Conservation (phyloP, 2,329 filamentous ascomycete genomes). For the Penicillium sp. region DNA sequence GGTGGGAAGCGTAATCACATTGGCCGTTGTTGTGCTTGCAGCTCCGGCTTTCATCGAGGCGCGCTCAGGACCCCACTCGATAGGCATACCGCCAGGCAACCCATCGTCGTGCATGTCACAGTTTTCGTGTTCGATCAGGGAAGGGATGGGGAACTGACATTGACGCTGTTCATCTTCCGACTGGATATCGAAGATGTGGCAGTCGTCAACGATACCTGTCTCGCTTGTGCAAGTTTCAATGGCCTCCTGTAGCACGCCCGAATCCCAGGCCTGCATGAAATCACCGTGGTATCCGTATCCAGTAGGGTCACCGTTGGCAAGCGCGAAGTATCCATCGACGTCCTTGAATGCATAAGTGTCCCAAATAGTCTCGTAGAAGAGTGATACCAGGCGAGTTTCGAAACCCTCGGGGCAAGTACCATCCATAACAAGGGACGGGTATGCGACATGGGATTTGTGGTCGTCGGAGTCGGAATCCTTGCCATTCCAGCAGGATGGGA, state of each 20-base stretch:
- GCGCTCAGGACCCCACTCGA: constrained; percentile 48
- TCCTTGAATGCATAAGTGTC: constrained; percentile 65
- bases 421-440: constrained; percentile 72
- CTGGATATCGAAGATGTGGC: constrained; percentile 72
- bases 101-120: constrained; percentile 54
- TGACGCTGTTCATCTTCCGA: constrained; percentile 52
- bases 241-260: constrained; percentile 67
- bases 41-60: constrained; percentile 25
- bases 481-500: constrained; percentile 87
- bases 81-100: constrained; percentile 65
- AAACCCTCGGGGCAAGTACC: constrained; percentile 72
- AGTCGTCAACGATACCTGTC: constrained; percentile 70
- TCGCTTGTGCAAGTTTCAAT: constrained; percentile 71
- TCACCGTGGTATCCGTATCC: constrained; percentile 76
- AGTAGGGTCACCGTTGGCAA: constrained; percentile 75
- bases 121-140: constrained; percentile 59
- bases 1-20: constrained; percentile 9
- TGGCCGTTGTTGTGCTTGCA: background rate
- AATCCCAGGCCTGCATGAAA: constrained; percentile 77
- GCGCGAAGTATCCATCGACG: constrained; percentile 66
- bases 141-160: constrained; percentile 65
- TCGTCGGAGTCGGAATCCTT: constrained; percentile 56
- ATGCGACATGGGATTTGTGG: constrained; percentile 69
- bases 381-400: constrained; percentile 65
- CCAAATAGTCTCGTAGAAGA: constrained; percentile 88